These are phyloP conservation scores for Acanthamoeba lenticulata DNA, from an alignment of 208 protist genomes.

Conservation along the genomic window DNA sequence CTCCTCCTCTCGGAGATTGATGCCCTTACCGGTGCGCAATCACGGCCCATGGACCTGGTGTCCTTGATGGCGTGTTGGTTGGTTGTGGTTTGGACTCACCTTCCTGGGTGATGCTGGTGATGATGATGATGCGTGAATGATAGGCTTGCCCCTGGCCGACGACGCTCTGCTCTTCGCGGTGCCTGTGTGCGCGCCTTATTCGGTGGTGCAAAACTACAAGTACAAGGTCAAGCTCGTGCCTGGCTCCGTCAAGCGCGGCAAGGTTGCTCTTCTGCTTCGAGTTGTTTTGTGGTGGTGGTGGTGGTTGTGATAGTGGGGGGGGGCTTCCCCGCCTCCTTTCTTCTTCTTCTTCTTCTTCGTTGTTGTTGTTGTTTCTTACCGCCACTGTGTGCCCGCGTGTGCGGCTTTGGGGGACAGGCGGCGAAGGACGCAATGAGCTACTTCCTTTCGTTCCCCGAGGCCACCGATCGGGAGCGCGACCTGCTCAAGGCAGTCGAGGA, in stretches of 20 bases:
- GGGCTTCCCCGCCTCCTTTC: background rate
- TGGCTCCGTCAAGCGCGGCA: constrained; percentile 87
- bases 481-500: constrained; percentile 36
- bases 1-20: background rate
- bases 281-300: too few species aligned
- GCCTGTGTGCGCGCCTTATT: constrained; percentile 80
- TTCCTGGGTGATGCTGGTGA: background rate
- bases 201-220: constrained; percentile 86
- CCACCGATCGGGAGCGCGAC: constrained; percentile 15
- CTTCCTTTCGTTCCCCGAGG: constrained; percentile 4
- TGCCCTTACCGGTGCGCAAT: background rate
- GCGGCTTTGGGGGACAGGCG: background rate
- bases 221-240: constrained; percentile 90
- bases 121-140: background rate
- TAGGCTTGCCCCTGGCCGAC: background rate
- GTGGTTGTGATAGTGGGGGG: background rate
- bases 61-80: background rate
- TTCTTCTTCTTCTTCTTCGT: too few species aligned
- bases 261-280: constrained; percentile 31
- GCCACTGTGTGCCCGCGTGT: background rate
- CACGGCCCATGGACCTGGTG: background rate
- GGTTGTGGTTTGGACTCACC: background rate
- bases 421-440: background rate
- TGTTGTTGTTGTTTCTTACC: background rate
- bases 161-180: constrained; percentile 33